Evolutionary conservation across 805 yeast species (phyloP).

Genomic region (Metahyphopichia silvanorum): DNA sequence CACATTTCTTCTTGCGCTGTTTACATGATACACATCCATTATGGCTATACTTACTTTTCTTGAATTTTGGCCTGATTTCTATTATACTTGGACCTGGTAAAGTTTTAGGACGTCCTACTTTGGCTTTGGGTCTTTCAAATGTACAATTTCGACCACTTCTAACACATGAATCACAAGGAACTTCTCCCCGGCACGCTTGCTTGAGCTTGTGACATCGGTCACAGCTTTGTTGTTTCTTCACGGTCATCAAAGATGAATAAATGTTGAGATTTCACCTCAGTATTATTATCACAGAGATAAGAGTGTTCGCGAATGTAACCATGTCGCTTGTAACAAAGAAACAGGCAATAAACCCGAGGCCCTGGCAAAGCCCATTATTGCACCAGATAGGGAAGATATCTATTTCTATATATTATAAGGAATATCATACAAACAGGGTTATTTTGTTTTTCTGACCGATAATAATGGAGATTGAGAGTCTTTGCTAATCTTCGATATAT

Average conservation of each 20-base stretch:
- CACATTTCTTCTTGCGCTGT: slow-evolving; percentile 20
- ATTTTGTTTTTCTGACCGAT: slow-evolving; percentile 9
- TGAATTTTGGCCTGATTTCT: neutral
- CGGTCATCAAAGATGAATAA: neutral
- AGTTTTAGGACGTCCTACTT: slow-evolving; percentile 17
- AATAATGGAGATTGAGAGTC: slow-evolving; percentile 14
- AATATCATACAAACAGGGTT: no score
- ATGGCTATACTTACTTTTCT: slow-evolving; percentile 10
- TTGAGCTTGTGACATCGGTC: slow-evolving; percentile 23
- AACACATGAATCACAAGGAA: slow-evolving; percentile 17
- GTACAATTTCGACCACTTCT: slow-evolving; percentile 8
- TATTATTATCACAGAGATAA: no score
- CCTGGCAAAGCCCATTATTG: no score
- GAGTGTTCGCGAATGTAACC: no score
- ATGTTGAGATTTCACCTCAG: neutral
- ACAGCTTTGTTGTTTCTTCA: slow-evolving; percentile 15
- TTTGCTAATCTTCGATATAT: slow-evolving; percentile 12
- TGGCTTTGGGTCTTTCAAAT: slow-evolving; percentile 11
- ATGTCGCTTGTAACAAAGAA: no score
- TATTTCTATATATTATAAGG: no score
- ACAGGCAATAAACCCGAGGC: no score
- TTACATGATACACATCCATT: slow-evolving; percentile 19
- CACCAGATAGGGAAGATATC: no score
- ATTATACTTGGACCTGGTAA: neutral
- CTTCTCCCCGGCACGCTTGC: slow-evolving; percentile 17